phyloP scores from a whole-genome alignment of 2,329 filamentous ascomycete species.

The Rhynchosporium agropyri region DNA sequence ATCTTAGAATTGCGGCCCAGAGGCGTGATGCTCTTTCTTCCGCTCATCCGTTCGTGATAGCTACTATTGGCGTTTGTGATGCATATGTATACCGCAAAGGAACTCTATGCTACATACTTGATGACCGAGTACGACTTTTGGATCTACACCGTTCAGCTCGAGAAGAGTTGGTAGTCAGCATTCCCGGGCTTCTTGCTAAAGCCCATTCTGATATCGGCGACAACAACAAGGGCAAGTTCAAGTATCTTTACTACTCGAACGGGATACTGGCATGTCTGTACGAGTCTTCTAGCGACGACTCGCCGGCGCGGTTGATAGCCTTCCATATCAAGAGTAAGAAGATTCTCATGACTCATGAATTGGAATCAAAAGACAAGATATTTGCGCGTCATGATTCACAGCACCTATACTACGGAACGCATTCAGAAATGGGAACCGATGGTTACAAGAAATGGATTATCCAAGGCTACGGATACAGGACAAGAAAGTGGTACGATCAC shows the following conservation, averaged over 20 bases:
- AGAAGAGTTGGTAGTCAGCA: conserved; percentile 59
- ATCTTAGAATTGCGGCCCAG: conserved; percentile 63
- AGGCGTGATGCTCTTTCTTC: conserved; percentile 61
- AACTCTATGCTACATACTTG: conserved; percentile 63
- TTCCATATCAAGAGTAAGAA: conserved; percentile 47
- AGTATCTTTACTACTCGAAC: conserved; percentile 59
- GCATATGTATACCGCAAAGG: conserved; percentile 66
- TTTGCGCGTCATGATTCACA: conserved; percentile 67
- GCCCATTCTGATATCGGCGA: conserved; percentile 44
- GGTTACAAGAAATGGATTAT: conserved; percentile 66
- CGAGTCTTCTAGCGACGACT: conserved; percentile 45
- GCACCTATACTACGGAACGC: conserved; percentile 68
- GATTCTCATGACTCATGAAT: conserved; percentile 47
- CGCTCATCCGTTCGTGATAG: conserved; percentile 63
- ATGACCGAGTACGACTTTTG: conserved; percentile 58
- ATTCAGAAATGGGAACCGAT: conserved; percentile 55
- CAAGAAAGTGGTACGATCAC: conserved; percentile 46
- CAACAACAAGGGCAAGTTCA: conserved; percentile 50
- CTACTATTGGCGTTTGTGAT: conserved; percentile 60
- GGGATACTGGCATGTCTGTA: conserved; percentile 61
- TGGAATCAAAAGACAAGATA: conserved; percentile 56
- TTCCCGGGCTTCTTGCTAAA: conserved; percentile 47
- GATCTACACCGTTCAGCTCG: conserved; percentile 54
- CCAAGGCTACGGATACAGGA: conserved; percentile 52
- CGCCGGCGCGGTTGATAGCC: conserved; percentile 56